Conservation (phyloP, 139 green algal species). For the Micractinium sp. region DNA sequence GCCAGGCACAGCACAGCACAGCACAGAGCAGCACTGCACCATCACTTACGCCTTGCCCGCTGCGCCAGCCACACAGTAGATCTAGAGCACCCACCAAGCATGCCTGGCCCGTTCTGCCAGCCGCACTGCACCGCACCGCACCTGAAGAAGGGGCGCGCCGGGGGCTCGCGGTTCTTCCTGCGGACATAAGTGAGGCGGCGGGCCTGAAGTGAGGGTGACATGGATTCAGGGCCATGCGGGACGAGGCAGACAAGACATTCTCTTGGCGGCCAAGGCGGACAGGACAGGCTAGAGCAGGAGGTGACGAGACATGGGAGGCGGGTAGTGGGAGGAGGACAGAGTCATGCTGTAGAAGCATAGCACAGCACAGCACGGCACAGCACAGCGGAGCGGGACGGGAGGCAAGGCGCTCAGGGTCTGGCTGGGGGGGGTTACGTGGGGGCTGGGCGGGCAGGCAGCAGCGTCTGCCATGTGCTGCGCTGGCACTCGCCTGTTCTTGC, state of each 20-base stretch:
- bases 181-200: background rate
- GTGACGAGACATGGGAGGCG: too few relatives aligned
- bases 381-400: too few relatives aligned
- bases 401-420: too few relatives aligned
- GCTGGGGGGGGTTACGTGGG: too few relatives aligned
- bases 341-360: too few relatives aligned
- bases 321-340: too few relatives aligned
- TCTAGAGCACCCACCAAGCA: background rate
- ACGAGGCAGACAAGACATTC: too few relatives aligned
- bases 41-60: background rate
- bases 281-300: too few relatives aligned
- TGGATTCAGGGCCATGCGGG: background rate
- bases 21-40: background rate
- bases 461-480: too few relatives aligned
- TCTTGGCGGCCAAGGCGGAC: too few relatives aligned
- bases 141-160: constrained; percentile 20
- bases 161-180: constrained; percentile 22
- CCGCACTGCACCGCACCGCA: background rate
- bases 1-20: background rate
- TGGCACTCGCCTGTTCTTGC: constrained; percentile 73
- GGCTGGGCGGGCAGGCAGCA: too few relatives aligned
- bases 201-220: background rate
- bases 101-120: background rate
- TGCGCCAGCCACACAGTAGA: background rate
- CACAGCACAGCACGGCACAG: too few relatives aligned